A percentile compares a stretch with the other conserved stretches of the same genome.
phyloP scores from a whole-genome alignment of 176 grass and related monocot species.

The Aegilops speltoides region DNA sequence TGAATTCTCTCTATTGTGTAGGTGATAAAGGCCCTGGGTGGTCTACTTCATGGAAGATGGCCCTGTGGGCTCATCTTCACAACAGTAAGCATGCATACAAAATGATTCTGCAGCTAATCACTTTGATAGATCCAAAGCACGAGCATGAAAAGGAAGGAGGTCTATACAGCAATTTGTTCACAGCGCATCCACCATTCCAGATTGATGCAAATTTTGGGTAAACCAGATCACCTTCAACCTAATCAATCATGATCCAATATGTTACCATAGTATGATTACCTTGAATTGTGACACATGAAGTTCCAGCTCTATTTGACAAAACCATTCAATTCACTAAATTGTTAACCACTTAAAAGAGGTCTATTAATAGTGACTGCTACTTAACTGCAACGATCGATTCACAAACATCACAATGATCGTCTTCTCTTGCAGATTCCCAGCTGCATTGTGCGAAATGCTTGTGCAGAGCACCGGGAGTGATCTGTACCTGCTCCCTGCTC shows the following conservation, averaged over 20 bases:
- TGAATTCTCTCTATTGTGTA: constrained; percentile 34
- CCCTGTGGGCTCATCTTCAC: constrained; percentile 77
- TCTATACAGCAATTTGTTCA: constrained; percentile 95
- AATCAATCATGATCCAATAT: not conserved
- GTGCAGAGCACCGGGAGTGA: constrained; percentile 72
- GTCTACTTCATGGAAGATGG: constrained; percentile 99
- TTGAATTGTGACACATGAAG: not conserved
- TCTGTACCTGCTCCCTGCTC: constrained; percentile 71
- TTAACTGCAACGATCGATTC: not conserved
- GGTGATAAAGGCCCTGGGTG: constrained; percentile 86
- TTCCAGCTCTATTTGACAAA: not conserved
- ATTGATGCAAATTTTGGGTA: constrained; percentile 99
- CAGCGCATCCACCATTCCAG: constrained; percentile 93
- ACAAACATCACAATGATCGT: not conserved
- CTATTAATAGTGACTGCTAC: not conserved
- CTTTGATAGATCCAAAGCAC: constrained; percentile 74
- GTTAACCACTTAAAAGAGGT: not conserved
- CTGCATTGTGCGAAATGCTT: constrained; percentile 82
- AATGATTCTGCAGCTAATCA: constrained; percentile 80
- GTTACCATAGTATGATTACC: not conserved
- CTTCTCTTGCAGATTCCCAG: constrained; percentile 61
- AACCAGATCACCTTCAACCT: constrained; percentile 6
- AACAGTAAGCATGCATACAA: constrained; percentile 84
- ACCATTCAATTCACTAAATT: not conserved
- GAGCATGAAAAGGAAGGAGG: constrained; percentile 75